phyloP scores from a whole-genome alignment of 768 basidiomycete genomes.

The Pluteus cervinus region DNA sequence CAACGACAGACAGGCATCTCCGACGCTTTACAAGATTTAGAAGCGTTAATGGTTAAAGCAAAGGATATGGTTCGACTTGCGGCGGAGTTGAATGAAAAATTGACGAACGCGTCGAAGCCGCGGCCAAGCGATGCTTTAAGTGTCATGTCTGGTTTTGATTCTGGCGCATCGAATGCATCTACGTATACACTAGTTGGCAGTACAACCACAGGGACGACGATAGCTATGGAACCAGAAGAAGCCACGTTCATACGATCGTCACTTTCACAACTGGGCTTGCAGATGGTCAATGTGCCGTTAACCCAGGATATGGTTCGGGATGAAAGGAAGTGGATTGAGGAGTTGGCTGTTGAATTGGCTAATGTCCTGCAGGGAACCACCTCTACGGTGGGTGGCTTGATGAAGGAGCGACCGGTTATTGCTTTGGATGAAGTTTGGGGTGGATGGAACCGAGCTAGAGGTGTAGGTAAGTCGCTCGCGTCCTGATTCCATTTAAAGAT shows the following conservation, averaged over 20 bases:
- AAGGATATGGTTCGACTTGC: constrained; percentile 91
- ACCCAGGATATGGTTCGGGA: constrained; percentile 86
- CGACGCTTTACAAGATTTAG: constrained; percentile 80
- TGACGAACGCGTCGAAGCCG: constrained; percentile 39
- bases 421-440: constrained; percentile 94
- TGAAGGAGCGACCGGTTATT: constrained; percentile 75
- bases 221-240: constrained; percentile 81
- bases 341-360: constrained; percentile 79
- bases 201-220: no score
- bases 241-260: constrained; percentile 85
- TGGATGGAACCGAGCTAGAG: constrained; percentile 89
- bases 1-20: constrained; percentile 60
- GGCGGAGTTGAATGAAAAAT: constrained; percentile 77
- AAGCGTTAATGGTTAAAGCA: constrained; percentile 86
- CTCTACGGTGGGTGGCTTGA: constrained; percentile 46
- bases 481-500: background rate
- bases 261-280: constrained; percentile 83
- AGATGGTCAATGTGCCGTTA: constrained; percentile 72
- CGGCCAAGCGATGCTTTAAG: constrained; percentile 21
- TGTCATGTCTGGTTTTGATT: no score
- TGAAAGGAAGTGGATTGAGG: constrained; percentile 72
- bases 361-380: constrained; percentile 52
- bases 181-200: constrained; percentile 26
- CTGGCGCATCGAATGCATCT: constrained; percentile 13
- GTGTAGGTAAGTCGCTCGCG: constrained; percentile 60